phyloP scores from a whole-genome alignment of 495 filamentous ascomycete species.

The Podospora pseudopauciseta region DNA sequence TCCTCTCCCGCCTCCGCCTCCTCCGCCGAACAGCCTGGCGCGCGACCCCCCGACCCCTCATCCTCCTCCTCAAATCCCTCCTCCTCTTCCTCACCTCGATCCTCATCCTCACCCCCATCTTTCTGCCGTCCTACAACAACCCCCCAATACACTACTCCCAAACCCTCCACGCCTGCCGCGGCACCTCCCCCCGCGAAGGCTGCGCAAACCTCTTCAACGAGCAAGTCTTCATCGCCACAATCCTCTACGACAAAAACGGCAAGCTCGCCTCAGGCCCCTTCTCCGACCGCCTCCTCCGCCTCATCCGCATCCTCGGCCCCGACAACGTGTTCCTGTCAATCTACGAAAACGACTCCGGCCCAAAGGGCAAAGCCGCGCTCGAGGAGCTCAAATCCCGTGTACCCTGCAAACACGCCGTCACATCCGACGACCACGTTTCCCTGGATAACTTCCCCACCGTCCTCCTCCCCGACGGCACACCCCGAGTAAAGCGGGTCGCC shows the following conservation, averaged over 20 bases:
- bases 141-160: conserved; percentile 42
- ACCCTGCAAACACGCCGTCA: conserved; percentile 50
- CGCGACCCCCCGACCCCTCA: background rate
- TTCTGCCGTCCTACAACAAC: conserved; percentile 59
- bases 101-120: conserved; percentile 43
- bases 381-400: conserved; percentile 37
- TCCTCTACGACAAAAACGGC: conserved; percentile 60
- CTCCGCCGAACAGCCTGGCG: conserved; percentile 4
- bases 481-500: conserved; percentile 65
- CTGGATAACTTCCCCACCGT: conserved; percentile 52
- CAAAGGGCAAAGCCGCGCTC: conserved; percentile 40
- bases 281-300: conserved; percentile 58
- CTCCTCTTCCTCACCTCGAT: background rate
- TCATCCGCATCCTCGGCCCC: conserved; percentile 59
- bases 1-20: background rate
- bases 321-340: conserved; percentile 56
- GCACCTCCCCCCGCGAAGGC: conserved; percentile 38
- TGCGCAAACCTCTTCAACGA: conserved; percentile 61
- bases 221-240: conserved; percentile 73
- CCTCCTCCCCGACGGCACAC: conserved; percentile 57
- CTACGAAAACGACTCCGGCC: conserved; percentile 70
- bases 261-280: conserved; percentile 59
- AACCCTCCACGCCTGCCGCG: conserved; percentile 23
- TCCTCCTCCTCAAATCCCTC: background rate
- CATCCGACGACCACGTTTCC: conserved; percentile 51